These are phyloP conservation scores for Kwoniella dendrophila DNA, from an alignment of 768 basidiomycete genomes.

Conservation along the genomic window DNA sequence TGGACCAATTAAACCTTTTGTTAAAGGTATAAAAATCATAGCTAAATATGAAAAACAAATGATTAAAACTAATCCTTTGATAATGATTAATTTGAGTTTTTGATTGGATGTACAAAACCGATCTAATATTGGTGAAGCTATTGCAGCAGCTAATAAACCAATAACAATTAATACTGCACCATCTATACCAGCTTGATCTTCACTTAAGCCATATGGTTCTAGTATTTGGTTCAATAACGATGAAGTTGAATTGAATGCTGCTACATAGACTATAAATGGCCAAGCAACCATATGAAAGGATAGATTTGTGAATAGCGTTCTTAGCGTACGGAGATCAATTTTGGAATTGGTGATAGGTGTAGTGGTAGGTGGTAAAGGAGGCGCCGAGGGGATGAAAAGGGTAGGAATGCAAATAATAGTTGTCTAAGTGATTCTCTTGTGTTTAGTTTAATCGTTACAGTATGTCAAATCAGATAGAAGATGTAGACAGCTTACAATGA, in stretches of 20 bases:
- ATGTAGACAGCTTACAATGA: constrained; percentile 12
- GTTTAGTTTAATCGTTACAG: background rate
- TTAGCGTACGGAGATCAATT: background rate
- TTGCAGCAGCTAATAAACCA: constrained; percentile 12
- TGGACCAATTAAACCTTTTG: background rate
- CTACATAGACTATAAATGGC: constrained; percentile 22
- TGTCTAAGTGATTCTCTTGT: background rate
- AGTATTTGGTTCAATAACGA: constrained; percentile 19
- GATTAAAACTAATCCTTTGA: constrained; percentile 9
- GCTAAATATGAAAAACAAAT: constrained; percentile 9
- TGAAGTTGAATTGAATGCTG: constrained; percentile 22
- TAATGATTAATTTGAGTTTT: background rate
- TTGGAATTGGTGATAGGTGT: constrained; percentile 8
- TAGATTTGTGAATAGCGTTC: background rate
- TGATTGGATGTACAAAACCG: background rate
- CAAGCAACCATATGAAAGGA: constrained; percentile 21
- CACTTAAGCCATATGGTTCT: constrained; percentile 13
- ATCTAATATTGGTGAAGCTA: constrained; percentile 17
- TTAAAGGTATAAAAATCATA: constrained; percentile 14
- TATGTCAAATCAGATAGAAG: background rate
- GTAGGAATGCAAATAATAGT: constrained; percentile 13
- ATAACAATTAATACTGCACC: constrained; percentile 19
- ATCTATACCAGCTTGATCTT: constrained; percentile 22
- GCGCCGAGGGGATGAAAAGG: constrained; percentile 7
- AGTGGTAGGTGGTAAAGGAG: constrained; percentile 15